Conservation (phyloP, 2,329 filamentous ascomycete genomes). For the Cordyceps militaris region DNA sequence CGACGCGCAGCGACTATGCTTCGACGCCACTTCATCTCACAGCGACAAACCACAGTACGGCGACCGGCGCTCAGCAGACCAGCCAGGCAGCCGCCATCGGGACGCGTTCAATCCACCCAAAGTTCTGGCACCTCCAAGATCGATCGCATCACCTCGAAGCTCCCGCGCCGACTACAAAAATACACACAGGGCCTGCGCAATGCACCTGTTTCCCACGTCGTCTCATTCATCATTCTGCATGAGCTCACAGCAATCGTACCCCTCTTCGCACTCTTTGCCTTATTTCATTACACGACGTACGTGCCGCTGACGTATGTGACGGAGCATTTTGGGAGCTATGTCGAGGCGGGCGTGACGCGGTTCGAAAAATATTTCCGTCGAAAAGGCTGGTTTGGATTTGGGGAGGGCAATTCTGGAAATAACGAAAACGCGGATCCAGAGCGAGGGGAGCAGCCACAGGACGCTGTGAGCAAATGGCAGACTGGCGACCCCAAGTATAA, state of each 20-base stretch:
- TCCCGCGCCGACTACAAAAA: slow-evolving; percentile 60
- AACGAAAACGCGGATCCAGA: neutral
- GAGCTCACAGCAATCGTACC: slow-evolving; percentile 85
- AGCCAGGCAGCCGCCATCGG: neutral
- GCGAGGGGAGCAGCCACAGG: slow-evolving; percentile 17
- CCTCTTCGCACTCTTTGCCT: slow-evolving; percentile 62
- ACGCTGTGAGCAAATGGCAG: slow-evolving; percentile 31
- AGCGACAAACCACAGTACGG: slow-evolving; percentile 19
- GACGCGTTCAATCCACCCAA: slow-evolving; percentile 16
- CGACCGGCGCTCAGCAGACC: slow-evolving; percentile 1
- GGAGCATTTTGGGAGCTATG: slow-evolving; percentile 42
- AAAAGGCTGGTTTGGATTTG: slow-evolving; percentile 75
- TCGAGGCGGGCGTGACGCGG: slow-evolving; percentile 57
- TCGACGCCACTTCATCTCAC: slow-evolving; percentile 17
- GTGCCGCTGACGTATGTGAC: slow-evolving; percentile 53
- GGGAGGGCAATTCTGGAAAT: slow-evolving; percentile 23
- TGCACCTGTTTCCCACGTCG: slow-evolving; percentile 75
- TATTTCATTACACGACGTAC: slow-evolving; percentile 76
- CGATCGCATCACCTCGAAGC: slow-evolving; percentile 41
- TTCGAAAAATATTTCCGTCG: slow-evolving; percentile 71
- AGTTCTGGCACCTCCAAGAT: slow-evolving; percentile 32
- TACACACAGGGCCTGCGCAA: slow-evolving; percentile 64
- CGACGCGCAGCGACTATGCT: slow-evolving; percentile 19
- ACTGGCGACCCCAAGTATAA: slow-evolving; percentile 42
- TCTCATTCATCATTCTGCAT: slow-evolving; percentile 83